A percentile compares a stretch with the other conserved stretches of the same genome.
Evolutionary conservation across 2,329 filamentous ascomycete genomes (phyloP).

Genomic region (Fusarium tricinctum): DNA sequence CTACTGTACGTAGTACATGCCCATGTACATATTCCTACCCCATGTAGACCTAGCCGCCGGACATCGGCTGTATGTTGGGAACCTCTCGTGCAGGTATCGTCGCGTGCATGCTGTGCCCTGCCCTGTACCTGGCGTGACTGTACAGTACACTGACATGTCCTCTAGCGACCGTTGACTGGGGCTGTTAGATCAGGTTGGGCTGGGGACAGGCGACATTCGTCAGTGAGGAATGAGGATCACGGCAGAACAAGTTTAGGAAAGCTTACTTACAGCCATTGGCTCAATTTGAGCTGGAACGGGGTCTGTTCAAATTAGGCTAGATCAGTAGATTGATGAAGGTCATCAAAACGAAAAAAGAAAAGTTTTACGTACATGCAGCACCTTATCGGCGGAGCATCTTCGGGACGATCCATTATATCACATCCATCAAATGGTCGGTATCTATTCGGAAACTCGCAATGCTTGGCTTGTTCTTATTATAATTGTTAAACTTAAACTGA

Average conservation of each 20-base stretch:
- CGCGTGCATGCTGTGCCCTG: conserved; percentile 33
- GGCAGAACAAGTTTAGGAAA: conserved; percentile 34
- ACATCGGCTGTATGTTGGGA: conserved; percentile 42
- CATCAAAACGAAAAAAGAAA: conserved; percentile 30
- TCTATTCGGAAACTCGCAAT: conserved; percentile 39
- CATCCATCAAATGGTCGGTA: conserved; percentile 29
- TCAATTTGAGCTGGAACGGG: conserved; percentile 27
- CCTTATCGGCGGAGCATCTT: conserved; percentile 49
- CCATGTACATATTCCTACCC: conserved; percentile 8
- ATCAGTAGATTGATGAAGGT: conserved; percentile 22
- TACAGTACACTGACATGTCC: conserved; percentile 37
- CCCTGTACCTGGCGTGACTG: conserved; percentile 39
- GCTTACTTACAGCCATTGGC: conserved; percentile 35
- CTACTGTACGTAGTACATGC: background rate
- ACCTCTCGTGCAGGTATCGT: conserved; percentile 44
- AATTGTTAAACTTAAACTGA: conserved; percentile 15
- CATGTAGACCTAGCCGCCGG: conserved; percentile 23
- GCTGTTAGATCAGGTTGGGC: conserved; percentile 22
- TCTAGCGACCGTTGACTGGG: conserved; percentile 49
- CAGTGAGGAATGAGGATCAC: conserved; percentile 35
- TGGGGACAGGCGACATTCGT: conserved; percentile 33
- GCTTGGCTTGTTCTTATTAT: conserved; percentile 7
- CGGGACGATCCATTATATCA: conserved; percentile 38
- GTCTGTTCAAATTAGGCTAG: conserved; percentile 25
- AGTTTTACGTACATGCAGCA: conserved; percentile 40